Evolutionary conservation across 345 rosid genomes (phyloP).

Genomic region (Brassica nigra): DNA sequence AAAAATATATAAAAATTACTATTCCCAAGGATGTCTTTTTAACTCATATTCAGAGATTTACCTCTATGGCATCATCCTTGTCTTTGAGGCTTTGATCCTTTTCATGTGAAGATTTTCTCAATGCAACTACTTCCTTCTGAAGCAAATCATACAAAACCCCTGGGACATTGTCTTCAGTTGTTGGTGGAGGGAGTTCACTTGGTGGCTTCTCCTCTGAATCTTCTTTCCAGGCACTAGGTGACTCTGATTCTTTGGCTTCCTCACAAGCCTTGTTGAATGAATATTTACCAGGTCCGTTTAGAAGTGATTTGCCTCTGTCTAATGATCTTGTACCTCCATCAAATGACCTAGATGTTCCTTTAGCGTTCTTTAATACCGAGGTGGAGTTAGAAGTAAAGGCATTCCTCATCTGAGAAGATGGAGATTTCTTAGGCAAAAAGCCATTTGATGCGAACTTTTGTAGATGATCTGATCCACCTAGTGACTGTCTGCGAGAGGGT

Average conservation of each 20-base stretch:
- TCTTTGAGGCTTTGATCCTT: constrained; percentile 99
- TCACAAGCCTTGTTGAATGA: constrained; percentile 80
- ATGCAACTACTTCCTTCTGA: constrained; percentile 83
- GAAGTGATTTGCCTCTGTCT: constrained; percentile 69
- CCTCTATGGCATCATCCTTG: constrained; percentile 99
- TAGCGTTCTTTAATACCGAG: constrained; percentile 85
- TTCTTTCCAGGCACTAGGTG: constrained; percentile 37
- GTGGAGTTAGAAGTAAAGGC: constrained; percentile 56
- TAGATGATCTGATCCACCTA: constrained; percentile 82
- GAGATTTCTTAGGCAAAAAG: constrained; percentile 68
- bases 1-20: constrained; percentile 12
- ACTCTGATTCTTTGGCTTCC: constrained; percentile 56
- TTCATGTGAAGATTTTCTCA: constrained; percentile 90
- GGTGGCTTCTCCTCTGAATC: constrained; percentile 56
- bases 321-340: constrained; percentile 97
- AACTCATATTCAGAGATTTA: constrained; percentile 26
- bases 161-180: constrained; percentile 69
- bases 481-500: constrained; percentile 89
- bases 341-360: constrained; percentile 95
- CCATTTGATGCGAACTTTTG: constrained; percentile 81
- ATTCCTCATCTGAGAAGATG: constrained; percentile 55
- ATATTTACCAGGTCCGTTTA: constrained; percentile 67
- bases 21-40: neutral
- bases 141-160: constrained; percentile 84
- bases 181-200: constrained; percentile 41